phyloP scores from a whole-genome alignment of 1,139 yeast species.

The Hemisphaericaspora xylofermentans region DNA sequence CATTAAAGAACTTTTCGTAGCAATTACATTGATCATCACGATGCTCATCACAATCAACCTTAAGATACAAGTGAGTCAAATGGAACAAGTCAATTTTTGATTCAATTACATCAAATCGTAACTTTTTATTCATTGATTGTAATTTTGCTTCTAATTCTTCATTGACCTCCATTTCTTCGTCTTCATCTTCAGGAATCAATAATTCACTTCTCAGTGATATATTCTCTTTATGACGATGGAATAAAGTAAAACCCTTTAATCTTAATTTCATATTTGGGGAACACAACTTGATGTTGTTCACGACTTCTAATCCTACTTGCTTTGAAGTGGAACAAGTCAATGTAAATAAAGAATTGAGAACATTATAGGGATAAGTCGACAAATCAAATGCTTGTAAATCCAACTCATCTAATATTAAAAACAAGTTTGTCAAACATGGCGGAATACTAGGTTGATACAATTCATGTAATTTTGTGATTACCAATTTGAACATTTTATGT shows the following conservation, averaged over 20 bases:
- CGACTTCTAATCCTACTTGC: constrained; percentile 32
- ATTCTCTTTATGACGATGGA: constrained; percentile 34
- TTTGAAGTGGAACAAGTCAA: constrained; percentile 35
- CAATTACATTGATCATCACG: constrained; percentile 28
- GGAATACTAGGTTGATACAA: constrained; percentile 30
- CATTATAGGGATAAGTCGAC: constrained; percentile 19
- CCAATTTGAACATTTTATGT: constrained; percentile 31
- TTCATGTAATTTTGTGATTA: constrained; percentile 26
- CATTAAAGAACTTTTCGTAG: constrained; percentile 31
- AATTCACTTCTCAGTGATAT: background rate
- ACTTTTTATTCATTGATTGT: constrained; percentile 20
- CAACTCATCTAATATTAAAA: constrained; percentile 33
- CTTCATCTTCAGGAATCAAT: constrained; percentile 6
- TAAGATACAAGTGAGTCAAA: constrained; percentile 27
- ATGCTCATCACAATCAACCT: constrained; percentile 35
- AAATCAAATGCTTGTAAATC: constrained; percentile 27
- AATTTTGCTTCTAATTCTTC: constrained; percentile 5
- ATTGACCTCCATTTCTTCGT: constrained; percentile 8
- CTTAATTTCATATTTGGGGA: constrained; percentile 24
- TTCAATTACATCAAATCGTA: constrained; percentile 24
- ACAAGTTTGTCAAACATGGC: constrained; percentile 30
- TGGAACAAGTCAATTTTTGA: constrained; percentile 27
- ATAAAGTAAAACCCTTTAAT: constrained; percentile 31
- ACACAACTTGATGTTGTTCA: constrained; percentile 23
- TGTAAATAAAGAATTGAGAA: constrained; percentile 27